Base-by-base conservation (phyloP, 1,284 basidiomycete species). In the Omphalotus olearius region DNA sequence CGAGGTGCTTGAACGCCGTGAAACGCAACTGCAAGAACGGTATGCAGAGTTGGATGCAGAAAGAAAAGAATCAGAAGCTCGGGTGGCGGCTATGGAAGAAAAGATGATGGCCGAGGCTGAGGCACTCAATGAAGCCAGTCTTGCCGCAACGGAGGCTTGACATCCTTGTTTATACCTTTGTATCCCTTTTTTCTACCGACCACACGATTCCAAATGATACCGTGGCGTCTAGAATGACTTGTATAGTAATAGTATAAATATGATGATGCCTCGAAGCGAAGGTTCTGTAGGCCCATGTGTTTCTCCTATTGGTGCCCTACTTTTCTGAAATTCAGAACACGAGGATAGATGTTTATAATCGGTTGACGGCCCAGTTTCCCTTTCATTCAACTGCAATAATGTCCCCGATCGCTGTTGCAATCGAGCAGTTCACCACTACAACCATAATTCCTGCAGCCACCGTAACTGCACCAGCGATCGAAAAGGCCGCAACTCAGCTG, bases 31-130 rank as follows among this genome's bases (percentile, higher is more conserved):
- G 59, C 94, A 97, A 67, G 78, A 78, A 56, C 73, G 83, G 52
- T 96, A 95, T 68, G 83, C 81, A n/a, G 93, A 94, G 62, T 66
- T 97, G 56, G 84, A 86, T 47, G 68, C 72, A 51, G 88, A 93
- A 68, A 76, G 87, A 62, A 74, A 81, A 55, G 88, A 88, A 48
- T 71, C 79, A 6, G 72, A 81, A 60, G 75, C 69, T 37, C 72
- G 83, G 45, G 81, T 94, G 46, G 78, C 73, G 14, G 69, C 62
- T 14, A 66, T 88, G 59, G 89, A 91, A 66, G 88, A 91, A 65
- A 78, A 76, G 68, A 68, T 90, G 43, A 88, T 91, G 85, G 74
- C 72, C 14, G 88, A 93, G 64, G 91, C 90, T 4, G 91, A 93
- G 68, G 83, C 80, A 6, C 62, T 90, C 62, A 93, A 93, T 66